phyloP scores from a whole-genome alignment of 176 grass and related monocot genomes.

The Oryza brachyantha region DNA sequence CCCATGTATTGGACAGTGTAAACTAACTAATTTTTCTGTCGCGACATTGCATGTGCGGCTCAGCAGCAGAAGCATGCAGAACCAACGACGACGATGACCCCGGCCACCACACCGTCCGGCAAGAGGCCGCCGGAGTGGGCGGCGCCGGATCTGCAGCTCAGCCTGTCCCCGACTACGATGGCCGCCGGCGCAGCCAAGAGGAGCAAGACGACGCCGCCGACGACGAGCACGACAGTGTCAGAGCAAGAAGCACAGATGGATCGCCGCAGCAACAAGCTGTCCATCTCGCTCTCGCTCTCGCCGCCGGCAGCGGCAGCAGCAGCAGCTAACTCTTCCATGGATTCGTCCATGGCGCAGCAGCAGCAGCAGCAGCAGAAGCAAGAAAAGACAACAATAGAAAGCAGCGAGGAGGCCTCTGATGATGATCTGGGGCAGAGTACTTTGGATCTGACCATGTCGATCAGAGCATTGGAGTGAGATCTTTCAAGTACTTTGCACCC shows the following conservation, averaged over 20 bases:
- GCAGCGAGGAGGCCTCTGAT: slow-evolving; percentile 47
- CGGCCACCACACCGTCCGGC: too few relatives aligned
- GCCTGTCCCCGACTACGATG: slow-evolving; percentile 42
- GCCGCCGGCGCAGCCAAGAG: slow-evolving; percentile 2
- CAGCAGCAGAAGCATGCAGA: slow-evolving; percentile 10
- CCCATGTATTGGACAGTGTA: not conserved
- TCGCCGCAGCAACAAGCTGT: slow-evolving; percentile 36
- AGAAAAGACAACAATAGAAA: slow-evolving; percentile 50
- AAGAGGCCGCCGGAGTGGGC: slow-evolving; percentile 34
- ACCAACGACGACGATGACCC: not conserved
- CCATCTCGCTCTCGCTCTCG: slow-evolving; percentile 62
- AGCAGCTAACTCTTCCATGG: slow-evolving; percentile 17
- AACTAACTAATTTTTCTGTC: slow-evolving; percentile 3
- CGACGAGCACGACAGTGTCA: slow-evolving; percentile 12
- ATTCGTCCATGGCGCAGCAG: not conserved
- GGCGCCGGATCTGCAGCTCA: slow-evolving; percentile 57
- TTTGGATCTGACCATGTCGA: slow-evolving; percentile 99
- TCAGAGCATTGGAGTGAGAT: slow-evolving; percentile 99
- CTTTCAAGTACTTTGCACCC: slow-evolving; percentile 98
- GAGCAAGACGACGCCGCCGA: slow-evolving; percentile 14
- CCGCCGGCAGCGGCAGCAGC: slow-evolving; percentile 32
- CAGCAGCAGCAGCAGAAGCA: not conserved
- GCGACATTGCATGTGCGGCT: not conserved
- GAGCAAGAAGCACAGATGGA: slow-evolving; percentile 28
- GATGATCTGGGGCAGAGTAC: slow-evolving; percentile 80